phyloP scores from a whole-genome alignment of 225 moss, liverwort and hornwort genomes.

The Climacium dendroides region DNA sequence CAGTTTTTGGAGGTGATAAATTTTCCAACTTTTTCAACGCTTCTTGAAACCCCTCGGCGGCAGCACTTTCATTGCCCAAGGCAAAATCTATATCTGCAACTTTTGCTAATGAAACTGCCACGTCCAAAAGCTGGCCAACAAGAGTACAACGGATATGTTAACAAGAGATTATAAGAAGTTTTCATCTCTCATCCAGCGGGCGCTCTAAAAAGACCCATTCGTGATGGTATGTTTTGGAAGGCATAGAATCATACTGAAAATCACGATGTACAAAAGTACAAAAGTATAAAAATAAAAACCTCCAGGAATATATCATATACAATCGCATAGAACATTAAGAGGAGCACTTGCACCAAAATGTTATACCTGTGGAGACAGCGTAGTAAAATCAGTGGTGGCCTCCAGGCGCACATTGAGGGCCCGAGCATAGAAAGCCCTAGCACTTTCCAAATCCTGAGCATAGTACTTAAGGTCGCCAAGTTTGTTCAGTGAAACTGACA shows the following conservation, averaged over 20 bases:
- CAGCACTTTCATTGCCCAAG: conserved; percentile 59
- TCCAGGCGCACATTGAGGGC: conserved; percentile 66
- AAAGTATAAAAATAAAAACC: neutral
- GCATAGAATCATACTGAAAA: neutral
- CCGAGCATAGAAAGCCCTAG: conserved; percentile 63
- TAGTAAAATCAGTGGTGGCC: conserved; percentile 52
- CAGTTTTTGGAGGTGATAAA: conserved; percentile 21
- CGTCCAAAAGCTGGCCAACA: conserved; percentile 61
- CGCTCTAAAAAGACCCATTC: neutral
- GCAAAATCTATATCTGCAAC: conserved; percentile 89
- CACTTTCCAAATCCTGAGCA: conserved; percentile 65
- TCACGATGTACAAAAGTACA: neutral
- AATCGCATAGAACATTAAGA: neutral
- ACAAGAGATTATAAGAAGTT: neutral
- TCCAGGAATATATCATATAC: neutral
- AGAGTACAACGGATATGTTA: neutral
- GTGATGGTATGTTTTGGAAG: neutral
- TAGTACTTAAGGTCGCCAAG: conserved; percentile 95
- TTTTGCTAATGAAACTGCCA: conserved; percentile 90
- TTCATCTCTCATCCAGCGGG: neutral
- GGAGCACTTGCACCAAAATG: neutral
- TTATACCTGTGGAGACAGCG: conserved; percentile 62
- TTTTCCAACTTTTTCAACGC: conserved; percentile 77
- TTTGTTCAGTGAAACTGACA: conserved; percentile 95
- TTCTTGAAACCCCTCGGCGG: conserved; percentile 78